These are phyloP conservation scores for Suhomyces emberorum DNA, from an alignment of 805 yeast genomes.

Conservation along the genomic window DNA sequence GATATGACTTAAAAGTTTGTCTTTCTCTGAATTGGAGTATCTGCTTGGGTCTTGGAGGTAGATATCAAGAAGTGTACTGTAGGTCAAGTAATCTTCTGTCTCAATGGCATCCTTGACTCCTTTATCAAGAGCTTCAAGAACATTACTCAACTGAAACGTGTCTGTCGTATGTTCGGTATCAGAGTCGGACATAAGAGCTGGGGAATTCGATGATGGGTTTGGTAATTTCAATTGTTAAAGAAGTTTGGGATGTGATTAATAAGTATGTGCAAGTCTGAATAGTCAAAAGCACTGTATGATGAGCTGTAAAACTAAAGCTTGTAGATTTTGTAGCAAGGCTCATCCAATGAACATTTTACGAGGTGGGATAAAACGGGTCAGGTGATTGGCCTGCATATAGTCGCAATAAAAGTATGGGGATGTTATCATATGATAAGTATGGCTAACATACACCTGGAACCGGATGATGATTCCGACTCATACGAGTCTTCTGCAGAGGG, in stretches of 20 bases:
- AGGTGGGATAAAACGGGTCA: no score
- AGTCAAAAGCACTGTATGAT: no score
- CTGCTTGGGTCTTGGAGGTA: conserved; percentile 46
- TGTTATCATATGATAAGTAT: background rate
- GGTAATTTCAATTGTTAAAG: no score
- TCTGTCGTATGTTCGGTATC: conserved; percentile 19
- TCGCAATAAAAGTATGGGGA: no score
- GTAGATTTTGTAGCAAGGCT: no score
- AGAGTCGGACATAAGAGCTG: conserved; percentile 10
- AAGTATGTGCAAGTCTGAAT: no score
- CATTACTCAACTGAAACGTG: conserved; percentile 19
- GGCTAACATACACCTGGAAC: background rate
- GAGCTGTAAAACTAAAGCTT: no score
- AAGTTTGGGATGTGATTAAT: no score
- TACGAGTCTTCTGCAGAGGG: background rate
- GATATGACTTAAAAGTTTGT: conserved; percentile 45
- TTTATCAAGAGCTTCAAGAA: conserved; percentile 24
- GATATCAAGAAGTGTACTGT: conserved; percentile 68
- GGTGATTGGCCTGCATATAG: no score
- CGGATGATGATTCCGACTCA: conserved; percentile 2
- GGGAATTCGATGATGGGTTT: no score
- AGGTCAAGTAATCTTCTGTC: conserved; percentile 62
- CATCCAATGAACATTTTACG: no score
- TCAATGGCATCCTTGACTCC: conserved; percentile 39
- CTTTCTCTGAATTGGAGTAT: conserved; percentile 50